Percentiles rank a stretch among this genome's conserved stretches.
These are phyloP conservation scores for Eucalyptus cloeziana DNA, from an alignment of 345 rosid species.

Conservation along the genomic window DNA sequence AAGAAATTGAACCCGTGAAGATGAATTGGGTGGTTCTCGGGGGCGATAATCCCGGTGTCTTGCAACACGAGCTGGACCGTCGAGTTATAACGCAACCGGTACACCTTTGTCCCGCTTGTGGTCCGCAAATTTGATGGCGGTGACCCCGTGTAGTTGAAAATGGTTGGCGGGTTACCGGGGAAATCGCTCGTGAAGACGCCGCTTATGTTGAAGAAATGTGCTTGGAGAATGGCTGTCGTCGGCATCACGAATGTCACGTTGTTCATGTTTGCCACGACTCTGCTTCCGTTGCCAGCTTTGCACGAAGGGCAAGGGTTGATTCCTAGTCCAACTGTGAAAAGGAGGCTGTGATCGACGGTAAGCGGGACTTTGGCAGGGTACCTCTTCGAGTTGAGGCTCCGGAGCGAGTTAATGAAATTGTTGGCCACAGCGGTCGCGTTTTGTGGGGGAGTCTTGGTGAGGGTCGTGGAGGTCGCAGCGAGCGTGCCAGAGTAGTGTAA, in stretches of 20 bases:
- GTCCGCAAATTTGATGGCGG: constrained; percentile 50
- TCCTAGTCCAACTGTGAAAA: constrained; percentile 74
- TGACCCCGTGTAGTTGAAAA: constrained; percentile 56
- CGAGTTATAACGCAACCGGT: constrained; percentile 47
- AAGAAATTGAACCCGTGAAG: constrained; percentile 89
- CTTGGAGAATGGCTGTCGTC: constrained; percentile 53
- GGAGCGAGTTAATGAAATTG: constrained; percentile 39
- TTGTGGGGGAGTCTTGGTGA: constrained; percentile 52
- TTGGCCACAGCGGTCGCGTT: constrained; percentile 71
- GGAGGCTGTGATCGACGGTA: constrained; percentile 54
- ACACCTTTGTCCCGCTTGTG: constrained; percentile 49
- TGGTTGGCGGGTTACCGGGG: constrained; percentile 53
- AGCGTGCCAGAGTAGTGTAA: constrained; percentile 77
- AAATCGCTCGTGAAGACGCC: constrained; percentile 88
- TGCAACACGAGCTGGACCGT: constrained; percentile 81
- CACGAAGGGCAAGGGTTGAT: constrained; percentile 69
- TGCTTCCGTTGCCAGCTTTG: constrained; percentile 62
- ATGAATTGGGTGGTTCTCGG: constrained; percentile 87
- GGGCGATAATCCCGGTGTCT: constrained; percentile 68
- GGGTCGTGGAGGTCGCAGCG: constrained; percentile 27
- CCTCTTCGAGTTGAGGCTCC: constrained; percentile 61
- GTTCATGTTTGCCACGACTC: constrained; percentile 69
- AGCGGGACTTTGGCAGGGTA: constrained; percentile 73
- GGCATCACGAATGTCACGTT: constrained; percentile 90
- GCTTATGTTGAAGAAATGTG: constrained; percentile 64